Evolutionary conservation across 306 rosid genomes (phyloP), one percentile per base, ranked within the genome.

Genomic region (Sesbania bispinosa): DNA sequence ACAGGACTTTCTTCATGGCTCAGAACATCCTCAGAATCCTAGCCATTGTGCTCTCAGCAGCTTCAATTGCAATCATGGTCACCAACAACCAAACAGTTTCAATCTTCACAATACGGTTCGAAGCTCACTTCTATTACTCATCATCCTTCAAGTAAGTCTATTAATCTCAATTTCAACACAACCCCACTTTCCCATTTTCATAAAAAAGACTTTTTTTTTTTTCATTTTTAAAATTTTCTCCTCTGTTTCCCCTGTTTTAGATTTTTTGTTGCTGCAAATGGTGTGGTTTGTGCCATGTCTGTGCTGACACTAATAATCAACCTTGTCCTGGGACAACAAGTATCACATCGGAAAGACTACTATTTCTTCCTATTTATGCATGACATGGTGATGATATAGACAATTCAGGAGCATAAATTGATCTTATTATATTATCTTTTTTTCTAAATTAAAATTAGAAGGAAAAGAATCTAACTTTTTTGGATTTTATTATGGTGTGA

Each of bases 211-310:
- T 35, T 35, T 1, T 6, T 0, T 35, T 7, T 35, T 35, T 35
- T 10, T 10, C 39, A 1, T n/a, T n/a, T 2, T 36, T 36, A 21
- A 30, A 3, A 26, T 42, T 57, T 54, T 1, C 5, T 61, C 10
- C 26, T 54, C 23, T 55, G 1, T 41, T 41, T 4, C 7, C 6
- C 21, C 10, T 43, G 2, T 33, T 7, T 24, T 26, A 90, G 96
- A 82, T 90, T 84, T 75, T 65, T 90, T 77, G 82, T 90, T 16
- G 88, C 80, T 14, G 85, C 84, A 10, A 82, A 90, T 42, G 80
- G 67, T 6, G 67, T 83, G 3, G 75, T 85, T 6, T 82, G 87
- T 71, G 63, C 39, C 58, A 68, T 62, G 71, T 84, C 96, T 19
- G 63, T 79, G 11, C 30, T 84, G n/a, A 75, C 85, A 5, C 74